Conservation (phyloP, 2,329 filamentous ascomycete species). For the Venturiaceae sp. region DNA sequence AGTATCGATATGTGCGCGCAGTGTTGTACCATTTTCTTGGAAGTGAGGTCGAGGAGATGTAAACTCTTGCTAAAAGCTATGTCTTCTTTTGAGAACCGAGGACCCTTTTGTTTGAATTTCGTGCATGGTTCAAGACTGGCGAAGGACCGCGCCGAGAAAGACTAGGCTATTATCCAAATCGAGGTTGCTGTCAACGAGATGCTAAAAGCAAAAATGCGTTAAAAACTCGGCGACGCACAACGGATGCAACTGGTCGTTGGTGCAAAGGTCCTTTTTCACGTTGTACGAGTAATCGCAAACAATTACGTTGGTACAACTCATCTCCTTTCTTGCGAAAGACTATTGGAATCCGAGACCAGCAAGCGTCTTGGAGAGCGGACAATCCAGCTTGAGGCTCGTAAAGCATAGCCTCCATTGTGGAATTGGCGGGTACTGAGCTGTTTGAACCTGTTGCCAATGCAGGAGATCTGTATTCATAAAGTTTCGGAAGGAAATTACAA, state of each 20-base stretch:
- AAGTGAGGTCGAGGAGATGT: too few species aligned
- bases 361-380: not conserved
- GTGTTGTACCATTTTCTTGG: too few species aligned
- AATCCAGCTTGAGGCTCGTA: not conserved
- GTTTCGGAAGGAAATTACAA: not conserved
- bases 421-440: not conserved
- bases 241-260: too few species aligned
- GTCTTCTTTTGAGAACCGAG: too few species aligned
- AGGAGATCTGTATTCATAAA: not conserved
- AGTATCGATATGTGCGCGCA: too few species aligned
- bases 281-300: not conserved
- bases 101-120: too few species aligned
- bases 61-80: too few species aligned
- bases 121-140: too few species aligned
- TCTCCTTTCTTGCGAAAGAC: not conserved
- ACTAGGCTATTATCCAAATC: not conserved
- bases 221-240: not conserved
- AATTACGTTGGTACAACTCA: not conserved
- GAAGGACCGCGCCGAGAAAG: not conserved
- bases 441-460: not conserved
- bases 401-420: not conserved
- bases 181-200: not conserved
- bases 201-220: not conserved
- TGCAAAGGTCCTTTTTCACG: not conserved
- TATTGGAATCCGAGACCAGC: not conserved